Evolutionary conservation across 2,329 filamentous ascomycete genomes (phyloP).

Genomic region (Fusarium gaditjirri): DNA sequence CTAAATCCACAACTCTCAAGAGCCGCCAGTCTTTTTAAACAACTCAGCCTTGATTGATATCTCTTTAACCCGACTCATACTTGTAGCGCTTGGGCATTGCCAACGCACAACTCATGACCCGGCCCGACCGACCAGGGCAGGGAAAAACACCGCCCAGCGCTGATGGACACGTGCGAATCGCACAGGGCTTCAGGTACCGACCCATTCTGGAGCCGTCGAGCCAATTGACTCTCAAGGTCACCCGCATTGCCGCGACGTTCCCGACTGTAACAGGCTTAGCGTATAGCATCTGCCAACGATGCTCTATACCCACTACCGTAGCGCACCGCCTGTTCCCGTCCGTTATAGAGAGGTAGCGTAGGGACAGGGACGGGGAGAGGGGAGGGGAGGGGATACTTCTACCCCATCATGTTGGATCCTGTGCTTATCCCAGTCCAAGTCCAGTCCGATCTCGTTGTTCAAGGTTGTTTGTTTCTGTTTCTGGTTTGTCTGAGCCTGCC

Average conservation of each 20-base stretch:
- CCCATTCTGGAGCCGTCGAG: conserved; percentile 1
- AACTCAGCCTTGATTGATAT: conserved; percentile 14
- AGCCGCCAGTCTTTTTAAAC: neutral
- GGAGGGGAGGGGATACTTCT: conserved; percentile 29
- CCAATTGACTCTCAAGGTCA: conserved; percentile 32
- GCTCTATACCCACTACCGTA: conserved; percentile 28
- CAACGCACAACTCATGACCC: conserved; percentile 39
- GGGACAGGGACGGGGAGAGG: neutral
- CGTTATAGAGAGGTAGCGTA: conserved; percentile 21
- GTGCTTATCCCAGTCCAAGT: conserved; percentile 37
- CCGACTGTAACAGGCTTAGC: conserved; percentile 15
- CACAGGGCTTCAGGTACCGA: conserved; percentile 40
- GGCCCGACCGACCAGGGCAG: conserved; percentile 29
- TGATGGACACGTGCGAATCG: conserved; percentile 40
- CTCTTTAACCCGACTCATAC: conserved; percentile 3
- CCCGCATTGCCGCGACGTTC: conserved; percentile 37
- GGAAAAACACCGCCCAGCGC: conserved; percentile 2
- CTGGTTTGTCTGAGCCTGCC: conserved; percentile 15
- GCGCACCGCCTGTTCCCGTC: conserved; percentile 32
- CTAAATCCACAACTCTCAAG: neutral
- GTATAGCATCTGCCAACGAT: conserved; percentile 15
- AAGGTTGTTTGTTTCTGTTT: conserved; percentile 20
- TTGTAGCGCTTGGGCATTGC: conserved; percentile 26
- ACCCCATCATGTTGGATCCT: conserved; percentile 40
- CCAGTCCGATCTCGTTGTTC: conserved; percentile 34